A percentile compares a stretch with the other conserved stretches of the same genome.
Evolutionary conservation across 352 stramenopile genomes (phyloP).

Genomic region (Globisporangium barbulae): DNA sequence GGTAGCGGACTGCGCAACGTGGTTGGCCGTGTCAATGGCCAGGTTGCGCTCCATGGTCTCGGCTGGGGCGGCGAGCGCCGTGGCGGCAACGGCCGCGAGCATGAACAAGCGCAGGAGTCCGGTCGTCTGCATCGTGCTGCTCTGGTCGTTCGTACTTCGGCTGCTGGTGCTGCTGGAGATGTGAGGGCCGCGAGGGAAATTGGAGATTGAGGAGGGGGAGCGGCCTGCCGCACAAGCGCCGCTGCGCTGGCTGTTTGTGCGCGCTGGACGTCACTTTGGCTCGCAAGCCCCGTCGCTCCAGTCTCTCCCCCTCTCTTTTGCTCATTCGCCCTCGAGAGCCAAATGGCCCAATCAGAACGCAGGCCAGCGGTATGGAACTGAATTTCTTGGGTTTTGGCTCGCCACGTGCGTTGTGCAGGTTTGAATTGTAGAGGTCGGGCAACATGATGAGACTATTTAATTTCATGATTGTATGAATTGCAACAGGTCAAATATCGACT

Average conservation of each 20-base stretch:
- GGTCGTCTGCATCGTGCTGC: constrained; percentile 51
- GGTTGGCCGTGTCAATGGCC: constrained; percentile 5
- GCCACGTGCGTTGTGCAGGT: constrained; percentile 1
- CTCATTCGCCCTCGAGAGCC: neutral
- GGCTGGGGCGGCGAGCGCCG: constrained; percentile 30
- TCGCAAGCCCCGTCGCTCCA: constrained; percentile 8
- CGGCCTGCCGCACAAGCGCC: neutral
- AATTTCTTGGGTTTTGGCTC: constrained; percentile 14
- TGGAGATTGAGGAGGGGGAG: constrained; percentile 44
- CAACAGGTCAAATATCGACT: neutral
- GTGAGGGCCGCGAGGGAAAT: constrained; percentile 30
- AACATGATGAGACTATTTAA: neutral
- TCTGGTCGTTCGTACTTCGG: constrained; percentile 4
- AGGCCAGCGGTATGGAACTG: constrained; percentile 7
- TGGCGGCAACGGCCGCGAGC: constrained; percentile 43
- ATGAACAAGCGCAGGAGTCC: constrained; percentile 48
- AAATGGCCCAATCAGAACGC: constrained; percentile 13
- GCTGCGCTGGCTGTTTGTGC: neutral
- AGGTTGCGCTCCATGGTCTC: constrained; percentile 17
- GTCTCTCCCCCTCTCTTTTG: constrained; percentile 7
- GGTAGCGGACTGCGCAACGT: constrained; percentile 16
- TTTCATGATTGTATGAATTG: neutral
- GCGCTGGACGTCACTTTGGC: constrained; percentile 19
- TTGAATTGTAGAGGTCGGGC: neutral
- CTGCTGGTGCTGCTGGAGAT: constrained; percentile 14